A percentile compares a stretch with the other conserved stretches of the same genome.
Conservation (phyloP, 139 green algal genomes). For the Zygnema circumcarinatum region DNA sequence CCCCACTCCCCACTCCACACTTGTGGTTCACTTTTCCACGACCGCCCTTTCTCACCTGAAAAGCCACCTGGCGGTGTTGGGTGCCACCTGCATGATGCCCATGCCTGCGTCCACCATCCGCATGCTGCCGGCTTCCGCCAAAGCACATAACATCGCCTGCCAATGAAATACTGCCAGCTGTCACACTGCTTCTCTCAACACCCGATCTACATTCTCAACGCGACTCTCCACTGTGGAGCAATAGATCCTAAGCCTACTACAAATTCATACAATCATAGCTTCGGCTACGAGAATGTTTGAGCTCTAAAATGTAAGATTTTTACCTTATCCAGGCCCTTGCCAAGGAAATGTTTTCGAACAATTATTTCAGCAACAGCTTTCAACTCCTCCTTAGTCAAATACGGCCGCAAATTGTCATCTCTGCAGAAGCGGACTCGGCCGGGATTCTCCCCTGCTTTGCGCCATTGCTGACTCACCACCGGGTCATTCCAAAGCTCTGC, state of each 20-base stretch:
- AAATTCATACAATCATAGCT: slow-evolving; percentile 1
- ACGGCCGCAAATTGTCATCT: slow-evolving; percentile 25
- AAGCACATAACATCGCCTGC: slow-evolving; percentile 17
- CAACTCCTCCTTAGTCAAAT: slow-evolving; percentile 9
- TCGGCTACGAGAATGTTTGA: not conserved
- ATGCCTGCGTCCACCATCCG: slow-evolving; percentile 25
- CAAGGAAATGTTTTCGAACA: slow-evolving; percentile 14
- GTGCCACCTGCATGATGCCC: slow-evolving; percentile 38
- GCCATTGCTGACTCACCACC: slow-evolving; percentile 23
- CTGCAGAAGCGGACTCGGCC: slow-evolving; percentile 40
- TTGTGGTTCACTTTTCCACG: too few species aligned
- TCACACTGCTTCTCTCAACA: too few species aligned
- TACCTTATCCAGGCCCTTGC: slow-evolving; percentile 13
- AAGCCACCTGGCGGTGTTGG: slow-evolving; percentile 19
- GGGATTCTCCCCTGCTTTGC: slow-evolving; percentile 24
- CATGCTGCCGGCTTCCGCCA: slow-evolving; percentile 28
- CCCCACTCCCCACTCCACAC: too few species aligned
- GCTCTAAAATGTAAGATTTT: not conserved
- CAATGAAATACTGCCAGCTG: too few species aligned
- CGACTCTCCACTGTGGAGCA: not conserved
- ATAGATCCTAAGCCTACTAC: not conserved
- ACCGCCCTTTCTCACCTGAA: too few species aligned
- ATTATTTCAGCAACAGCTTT: slow-evolving; percentile 28
- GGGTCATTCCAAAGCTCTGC: slow-evolving; percentile 24
- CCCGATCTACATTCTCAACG: not conserved